Evolutionary conservation across 1,284 basidiomycete species (phyloP), one percentile per base, ranked within the genome.

Genomic region (Naganishia cerealis): DNA sequence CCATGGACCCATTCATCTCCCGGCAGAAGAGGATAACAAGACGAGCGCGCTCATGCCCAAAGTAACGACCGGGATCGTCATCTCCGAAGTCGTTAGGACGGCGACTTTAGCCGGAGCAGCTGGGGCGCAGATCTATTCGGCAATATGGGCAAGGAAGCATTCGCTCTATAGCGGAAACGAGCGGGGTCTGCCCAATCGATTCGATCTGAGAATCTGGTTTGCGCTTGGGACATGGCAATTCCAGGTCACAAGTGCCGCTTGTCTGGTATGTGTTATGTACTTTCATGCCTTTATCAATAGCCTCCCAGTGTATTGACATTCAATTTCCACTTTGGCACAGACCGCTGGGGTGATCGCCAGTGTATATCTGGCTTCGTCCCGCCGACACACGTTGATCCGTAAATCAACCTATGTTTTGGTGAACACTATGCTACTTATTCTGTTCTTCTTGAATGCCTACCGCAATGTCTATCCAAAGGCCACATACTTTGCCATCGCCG

Each of bases 401-500:
- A 33, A 39, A 52, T 16, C n/a, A 10, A 36, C 50, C 9, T 39
- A 50, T 21, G 21, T 21, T 15, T 8, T 52, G 26, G n/a, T 80
- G 48, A 75, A 78, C 67, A 68, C 79, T 1, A 72, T 86, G 12
- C 74, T 82, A 26, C 79, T 83, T 53, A 57, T 81, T 57, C 79
- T 80, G 0, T 84, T 81, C 71, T 72, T 62, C 2, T 79, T 85
- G 18, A 88, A 85, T 75, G 78, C 80, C 9, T 87, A 87, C 75
- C 84, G 88, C n/a, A 87, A 89, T 75, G 67, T 89, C 21, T 86
- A 83, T 77, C 88, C 88, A 12, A 75, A 87, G 5, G 79, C 83
- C 21, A 88, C 86, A 0, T 87, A 76, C 71, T 76, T 78, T 48
- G 75, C 82, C 5, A 57, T 57, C 8, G 82, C 75, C 26, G 66